Percentiles rank a stretch among this genome's conserved stretches.
Evolutionary conservation across 106 monocot genomes (phyloP).

Genomic region (Phalaenopsis aphrodite): DNA sequence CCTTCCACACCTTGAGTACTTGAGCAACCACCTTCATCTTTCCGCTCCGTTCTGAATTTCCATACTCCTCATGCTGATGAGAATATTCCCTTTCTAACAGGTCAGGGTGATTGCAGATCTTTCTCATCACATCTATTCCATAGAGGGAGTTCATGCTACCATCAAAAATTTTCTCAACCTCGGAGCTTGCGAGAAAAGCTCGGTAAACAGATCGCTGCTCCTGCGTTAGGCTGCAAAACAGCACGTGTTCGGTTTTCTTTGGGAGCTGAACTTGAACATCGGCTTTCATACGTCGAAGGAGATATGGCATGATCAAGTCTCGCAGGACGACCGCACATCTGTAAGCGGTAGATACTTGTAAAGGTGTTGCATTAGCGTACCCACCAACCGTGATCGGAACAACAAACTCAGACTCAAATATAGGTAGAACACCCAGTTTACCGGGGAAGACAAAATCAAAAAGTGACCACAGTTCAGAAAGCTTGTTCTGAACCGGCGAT

Average conservation of each 20-base stretch:
- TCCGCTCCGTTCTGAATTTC: slow-evolving; percentile 77
- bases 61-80: slow-evolving; percentile 73
- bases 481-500: slow-evolving; percentile 97
- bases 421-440: slow-evolving; percentile 87
- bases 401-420: slow-evolving; percentile 87
- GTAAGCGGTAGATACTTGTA: slow-evolving; percentile 96
- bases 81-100: slow-evolving; percentile 84
- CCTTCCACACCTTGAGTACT: slow-evolving; percentile 82
- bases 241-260: slow-evolving; percentile 92
- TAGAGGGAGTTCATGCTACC: slow-evolving; percentile 81
- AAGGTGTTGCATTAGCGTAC: slow-evolving; percentile 87
- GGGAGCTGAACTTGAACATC: slow-evolving; percentile 90
- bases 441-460: slow-evolving; percentile 99
- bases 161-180: slow-evolving; percentile 94
- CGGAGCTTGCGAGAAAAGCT: slow-evolving; percentile 91
- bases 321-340: slow-evolving; percentile 87
- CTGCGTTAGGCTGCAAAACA: slow-evolving; percentile 82
- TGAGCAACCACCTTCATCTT: slow-evolving; percentile 86
- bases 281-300: slow-evolving; percentile 88
- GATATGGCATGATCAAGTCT: slow-evolving; percentile 91
- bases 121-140: slow-evolving; percentile 93
- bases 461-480: slow-evolving; percentile 90
- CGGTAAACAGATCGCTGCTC: slow-evolving; percentile 68
- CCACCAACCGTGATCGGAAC: slow-evolving; percentile 94
- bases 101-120: slow-evolving; percentile 99